Percentiles rank a stretch among this genome's conserved stretches.
Evolutionary conservation across 2,329 filamentous ascomycete genomes (phyloP).

Genomic region (Paecilomyces fulvus): DNA sequence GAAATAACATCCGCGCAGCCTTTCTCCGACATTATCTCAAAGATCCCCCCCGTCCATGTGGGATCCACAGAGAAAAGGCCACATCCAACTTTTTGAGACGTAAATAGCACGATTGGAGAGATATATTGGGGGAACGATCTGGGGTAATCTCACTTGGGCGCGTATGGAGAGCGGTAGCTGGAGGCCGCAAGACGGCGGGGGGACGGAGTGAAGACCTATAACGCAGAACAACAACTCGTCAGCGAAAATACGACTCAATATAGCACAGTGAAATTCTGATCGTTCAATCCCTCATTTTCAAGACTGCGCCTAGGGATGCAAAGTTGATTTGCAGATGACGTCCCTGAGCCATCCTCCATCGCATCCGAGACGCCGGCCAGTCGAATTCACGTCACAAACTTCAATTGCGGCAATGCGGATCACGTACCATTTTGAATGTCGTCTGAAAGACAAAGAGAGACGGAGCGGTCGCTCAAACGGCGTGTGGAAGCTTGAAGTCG

Average conservation of each 20-base stretch:
- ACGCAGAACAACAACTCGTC: background rate
- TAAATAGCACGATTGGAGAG: constrained; percentile 11
- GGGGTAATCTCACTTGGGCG: constrained; percentile 44
- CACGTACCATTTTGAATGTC: background rate
- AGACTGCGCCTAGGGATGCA: background rate
- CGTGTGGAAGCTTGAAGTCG: background rate
- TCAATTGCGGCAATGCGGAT: background rate
- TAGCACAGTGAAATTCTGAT: background rate
- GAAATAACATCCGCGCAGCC: background rate
- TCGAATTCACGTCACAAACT: background rate
- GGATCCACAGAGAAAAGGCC: background rate
- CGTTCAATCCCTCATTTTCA: background rate
- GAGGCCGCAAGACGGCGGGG: constrained; percentile 31
- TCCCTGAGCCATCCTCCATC: background rate
- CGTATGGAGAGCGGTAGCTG: constrained; percentile 49
- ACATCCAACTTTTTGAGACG: background rate
- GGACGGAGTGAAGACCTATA: constrained; percentile 18
- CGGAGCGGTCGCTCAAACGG: background rate
- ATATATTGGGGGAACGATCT: background rate
- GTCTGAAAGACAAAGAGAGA: background rate
- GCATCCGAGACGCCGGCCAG: background rate
- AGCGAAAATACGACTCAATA: background rate
- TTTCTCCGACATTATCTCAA: background rate
- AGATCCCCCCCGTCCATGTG: background rate
- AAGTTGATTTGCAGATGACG: background rate